phyloP scores from a whole-genome alignment of 2,329 filamentous ascomycete species.

The Alternaria burnsii region DNA sequence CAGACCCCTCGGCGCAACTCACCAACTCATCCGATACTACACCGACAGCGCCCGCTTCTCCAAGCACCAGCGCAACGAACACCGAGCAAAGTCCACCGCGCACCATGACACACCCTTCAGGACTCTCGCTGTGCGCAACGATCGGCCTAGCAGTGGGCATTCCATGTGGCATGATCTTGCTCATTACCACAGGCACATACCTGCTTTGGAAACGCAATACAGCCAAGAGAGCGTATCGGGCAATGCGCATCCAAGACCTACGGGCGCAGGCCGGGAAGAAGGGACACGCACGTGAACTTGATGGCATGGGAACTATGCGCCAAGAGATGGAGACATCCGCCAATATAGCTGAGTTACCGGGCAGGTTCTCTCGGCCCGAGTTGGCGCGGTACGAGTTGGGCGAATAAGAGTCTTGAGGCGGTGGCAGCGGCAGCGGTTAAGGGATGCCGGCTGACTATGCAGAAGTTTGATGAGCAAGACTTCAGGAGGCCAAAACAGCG shows the following conservation, averaged over 20 bases:
- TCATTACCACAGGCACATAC: not conserved
- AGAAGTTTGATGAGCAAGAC: not conserved
- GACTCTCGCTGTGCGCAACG: not conserved
- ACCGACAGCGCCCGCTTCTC: not conserved
- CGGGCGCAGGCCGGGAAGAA: not conserved
- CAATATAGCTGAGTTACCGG: not conserved
- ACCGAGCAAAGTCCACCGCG: not conserved
- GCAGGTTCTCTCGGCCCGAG: not conserved
- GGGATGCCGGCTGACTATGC: not conserved
- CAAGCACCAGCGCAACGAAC: not conserved
- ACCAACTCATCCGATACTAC: not conserved
- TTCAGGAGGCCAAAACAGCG: not conserved
- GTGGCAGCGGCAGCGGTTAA: too few species aligned
- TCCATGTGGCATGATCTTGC: slow-evolving; percentile 1
- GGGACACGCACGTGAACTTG: not conserved
- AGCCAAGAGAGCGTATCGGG: not conserved
- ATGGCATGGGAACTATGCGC: not conserved
- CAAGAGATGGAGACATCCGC: not conserved
- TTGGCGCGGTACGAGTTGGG: not conserved
- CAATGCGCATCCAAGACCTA: not conserved
- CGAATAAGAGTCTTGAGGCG: not conserved
- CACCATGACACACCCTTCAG: not conserved
- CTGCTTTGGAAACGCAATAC: not conserved
- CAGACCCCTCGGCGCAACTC: not conserved
- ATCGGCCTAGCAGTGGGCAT: slow-evolving; percentile 2